phyloP scores from a whole-genome alignment of 2,329 filamentous ascomycete genomes.

The Fusarium papillatum region DNA sequence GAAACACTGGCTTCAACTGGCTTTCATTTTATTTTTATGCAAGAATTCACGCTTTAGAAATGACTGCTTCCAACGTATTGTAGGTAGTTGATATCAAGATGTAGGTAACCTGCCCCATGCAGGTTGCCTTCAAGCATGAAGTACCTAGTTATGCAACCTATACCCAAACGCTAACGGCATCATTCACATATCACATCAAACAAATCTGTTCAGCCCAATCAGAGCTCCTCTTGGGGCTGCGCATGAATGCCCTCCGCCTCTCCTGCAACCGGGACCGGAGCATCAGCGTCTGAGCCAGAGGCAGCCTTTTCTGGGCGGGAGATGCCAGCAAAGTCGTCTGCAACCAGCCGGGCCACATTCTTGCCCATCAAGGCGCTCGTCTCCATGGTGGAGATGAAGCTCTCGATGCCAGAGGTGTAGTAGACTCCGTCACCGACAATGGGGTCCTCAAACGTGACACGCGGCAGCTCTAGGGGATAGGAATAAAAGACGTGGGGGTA shows the following conservation, averaged over 20 bases:
- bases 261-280: slow-evolving; percentile 6
- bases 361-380: slow-evolving; percentile 92
- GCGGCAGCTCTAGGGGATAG: slow-evolving; percentile 88
- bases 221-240: slow-evolving; percentile 31
- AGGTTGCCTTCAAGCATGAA: not conserved
- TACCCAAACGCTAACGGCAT: not conserved
- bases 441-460: slow-evolving; percentile 89
- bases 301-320: slow-evolving; percentile 18
- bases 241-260: slow-evolving; percentile 14
- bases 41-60: not conserved
- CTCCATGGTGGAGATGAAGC: slow-evolving; percentile 98
- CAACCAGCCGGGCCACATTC: slow-evolving; percentile 82
- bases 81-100: not conserved
- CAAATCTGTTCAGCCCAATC: not conserved
- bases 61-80: not conserved
- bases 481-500: slow-evolving; percentile 84
- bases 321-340: slow-evolving; percentile 66
- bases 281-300: not conserved
- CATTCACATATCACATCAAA: not conserved
- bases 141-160: not conserved
- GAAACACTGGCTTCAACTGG: not conserved
- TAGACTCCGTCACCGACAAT: slow-evolving; percentile 77
- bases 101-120: not conserved
- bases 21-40: not conserved
- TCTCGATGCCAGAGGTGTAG: slow-evolving; percentile 85